phyloP scores from a whole-genome alignment of 345 rosid species.

The Euphorbia pulcherrima region DNA sequence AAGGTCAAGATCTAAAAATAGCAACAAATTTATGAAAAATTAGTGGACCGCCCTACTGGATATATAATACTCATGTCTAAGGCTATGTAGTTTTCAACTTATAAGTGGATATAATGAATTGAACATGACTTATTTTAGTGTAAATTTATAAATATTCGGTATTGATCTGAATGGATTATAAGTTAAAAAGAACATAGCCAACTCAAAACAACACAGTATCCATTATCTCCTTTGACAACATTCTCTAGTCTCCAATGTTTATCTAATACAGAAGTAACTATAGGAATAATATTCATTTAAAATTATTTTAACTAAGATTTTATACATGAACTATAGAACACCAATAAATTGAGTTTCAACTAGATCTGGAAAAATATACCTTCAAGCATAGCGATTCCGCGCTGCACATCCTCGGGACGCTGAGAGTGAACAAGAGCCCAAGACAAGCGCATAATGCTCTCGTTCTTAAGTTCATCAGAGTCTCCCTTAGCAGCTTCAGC shows the following conservation, averaged over 20 bases:
- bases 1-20: neutral
- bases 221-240: neutral
- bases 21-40: neutral
- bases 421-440: constrained; percentile 90
- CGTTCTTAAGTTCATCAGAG: constrained; percentile 45
- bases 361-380: constrained; percentile 24
- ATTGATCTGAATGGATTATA: too few species aligned
- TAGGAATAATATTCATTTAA: neutral
- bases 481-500: constrained; percentile 52
- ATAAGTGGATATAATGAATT: too few species aligned
- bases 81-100: too few species aligned
- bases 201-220: neutral
- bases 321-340: too few species aligned
- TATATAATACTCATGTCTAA: neutral
- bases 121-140: too few species aligned
- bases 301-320: too few species aligned
- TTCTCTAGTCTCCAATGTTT: neutral
- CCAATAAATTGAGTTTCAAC: neutral
- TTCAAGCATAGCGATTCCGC: constrained; percentile 87
- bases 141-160: too few species aligned
- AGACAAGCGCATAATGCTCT: constrained; percentile 63
- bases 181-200: too few species aligned
- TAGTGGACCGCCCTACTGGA: neutral
- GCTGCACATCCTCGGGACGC: constrained; percentile 54
- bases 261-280: neutral